Base-by-base conservation (phyloP, 805 yeast species). In the Zygoascus bituminiphila region DNA sequence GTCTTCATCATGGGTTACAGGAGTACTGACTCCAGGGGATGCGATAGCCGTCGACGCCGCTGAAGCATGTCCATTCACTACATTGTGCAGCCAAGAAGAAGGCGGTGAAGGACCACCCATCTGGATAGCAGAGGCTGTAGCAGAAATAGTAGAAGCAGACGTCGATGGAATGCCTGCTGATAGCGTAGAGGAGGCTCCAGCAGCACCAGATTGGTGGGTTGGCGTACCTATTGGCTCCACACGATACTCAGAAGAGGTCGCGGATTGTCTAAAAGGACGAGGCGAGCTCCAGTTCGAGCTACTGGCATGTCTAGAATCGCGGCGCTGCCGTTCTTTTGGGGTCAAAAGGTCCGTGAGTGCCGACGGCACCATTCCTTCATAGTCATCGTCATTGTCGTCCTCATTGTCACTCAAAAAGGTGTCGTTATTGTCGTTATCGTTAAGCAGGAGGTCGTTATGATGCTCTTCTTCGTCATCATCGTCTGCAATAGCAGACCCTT, bases 261-360 rank as follows among this genome's bases (percentile, higher is more conserved):
- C 20, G n/a, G 24, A 5, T 5, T 19, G 42, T 17, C 5, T 23
- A 15, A 15, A 23, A 8, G 49, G 51, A 37, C 45, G 7, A 35
- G 37, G 47, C n/a, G 43, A 24, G 4, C 15, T 12, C 33, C 33
- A 29, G 42, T 61, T 56, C 56, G 57, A 54, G 3, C 19, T n/a
- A 5, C 25, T 15, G 21, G 44, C 35, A 19, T 41, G 46, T 33
- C 31, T 12, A 2, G 56, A 53, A 5, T 47, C 48, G 22, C 54
- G 37, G 42, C 96, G 73, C 56, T 82, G 70, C 19, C 84, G 65
- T 61, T 88, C 96, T 55, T 79, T 84, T 0, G 95, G 94, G 0
- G 95, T 86, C 44, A 89, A 67, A 44, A 88, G 68, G 54, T 87
- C 95, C n/a, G 82, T 77, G 35, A 88, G 67, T 24, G 89, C 78